These are phyloP conservation scores for Dioscorea zingiberensis DNA, from an alignment of 106 monocot genomes.

Conservation along the genomic window DNA sequence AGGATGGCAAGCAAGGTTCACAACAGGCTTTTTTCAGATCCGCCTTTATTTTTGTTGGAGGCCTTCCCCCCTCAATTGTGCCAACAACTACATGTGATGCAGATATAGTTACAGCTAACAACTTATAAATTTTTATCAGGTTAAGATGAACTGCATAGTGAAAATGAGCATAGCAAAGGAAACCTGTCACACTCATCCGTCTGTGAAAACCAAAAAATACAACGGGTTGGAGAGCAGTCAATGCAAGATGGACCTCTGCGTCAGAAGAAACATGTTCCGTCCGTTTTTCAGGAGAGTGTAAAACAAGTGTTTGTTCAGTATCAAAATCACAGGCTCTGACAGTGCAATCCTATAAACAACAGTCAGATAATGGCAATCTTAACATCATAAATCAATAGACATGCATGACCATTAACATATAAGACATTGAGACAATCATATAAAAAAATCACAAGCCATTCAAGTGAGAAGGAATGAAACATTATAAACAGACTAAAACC, in stretches of 20 bases:
- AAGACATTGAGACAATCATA: too few species aligned
- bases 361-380: not conserved
- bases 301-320: constrained; percentile 86
- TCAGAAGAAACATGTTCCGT: constrained; percentile 72
- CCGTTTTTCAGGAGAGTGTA: constrained; percentile 91
- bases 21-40: constrained; percentile 97
- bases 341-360: constrained; percentile 68
- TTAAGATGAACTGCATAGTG: not conserved
- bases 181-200: constrained; percentile 99
- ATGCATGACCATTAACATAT: too few species aligned
- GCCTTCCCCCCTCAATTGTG: constrained; percentile 78
- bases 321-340: constrained; percentile 96
- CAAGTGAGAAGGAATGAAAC: too few species aligned
- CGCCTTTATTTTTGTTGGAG: constrained; percentile 95
- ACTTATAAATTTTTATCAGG: not conserved
- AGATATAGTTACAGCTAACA: not conserved
- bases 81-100: constrained; percentile 69
- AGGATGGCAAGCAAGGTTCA: constrained; percentile 97
- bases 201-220: constrained; percentile 95
- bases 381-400: too few species aligned
- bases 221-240: constrained; percentile 91
- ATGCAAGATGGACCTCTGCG: constrained; percentile 86
- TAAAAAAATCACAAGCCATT: too few species aligned
- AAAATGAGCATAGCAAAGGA: constrained; percentile 1
- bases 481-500: too few species aligned